Conservation (phyloP, 148 eudicot species). For the Euryodendron excelsum region DNA sequence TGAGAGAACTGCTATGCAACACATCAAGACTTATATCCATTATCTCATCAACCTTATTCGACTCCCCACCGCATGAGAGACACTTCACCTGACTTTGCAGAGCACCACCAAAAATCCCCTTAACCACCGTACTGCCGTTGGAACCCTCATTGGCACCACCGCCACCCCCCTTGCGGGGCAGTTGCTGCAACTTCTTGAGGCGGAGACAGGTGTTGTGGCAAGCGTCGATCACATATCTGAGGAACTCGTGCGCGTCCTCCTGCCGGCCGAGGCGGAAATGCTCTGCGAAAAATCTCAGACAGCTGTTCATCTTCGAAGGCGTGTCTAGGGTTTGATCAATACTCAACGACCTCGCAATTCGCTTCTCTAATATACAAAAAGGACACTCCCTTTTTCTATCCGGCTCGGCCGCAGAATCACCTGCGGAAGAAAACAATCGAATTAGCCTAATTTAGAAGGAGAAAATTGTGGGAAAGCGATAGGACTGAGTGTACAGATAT, state of each 20-base stretch:
- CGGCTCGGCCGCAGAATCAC: slow-evolving; percentile 56
- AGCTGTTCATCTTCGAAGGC: slow-evolving; percentile 65
- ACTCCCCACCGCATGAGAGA: slow-evolving; percentile 77
- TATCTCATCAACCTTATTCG: slow-evolving; percentile 95
- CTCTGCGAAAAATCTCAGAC: slow-evolving; percentile 67
- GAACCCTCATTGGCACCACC: slow-evolving; percentile 44
- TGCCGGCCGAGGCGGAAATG: slow-evolving; percentile 77
- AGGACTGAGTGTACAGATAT: too few species aligned
- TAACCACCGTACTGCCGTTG: slow-evolving; percentile 49
- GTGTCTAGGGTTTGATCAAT: slow-evolving; percentile 60
- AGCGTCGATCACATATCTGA: slow-evolving; percentile 89
- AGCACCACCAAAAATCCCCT: slow-evolving; percentile 95
- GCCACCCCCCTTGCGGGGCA: slow-evolving; percentile 36
- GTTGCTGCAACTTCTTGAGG: slow-evolving; percentile 73
- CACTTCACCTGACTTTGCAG: slow-evolving; percentile 97
- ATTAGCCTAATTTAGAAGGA: background rate
- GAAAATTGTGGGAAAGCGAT: slow-evolving; percentile 3
- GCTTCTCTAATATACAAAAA: slow-evolving; percentile 84
- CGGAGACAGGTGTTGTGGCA: slow-evolving; percentile 89
- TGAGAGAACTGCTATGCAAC: slow-evolving; percentile 61
- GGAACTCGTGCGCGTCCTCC: slow-evolving; percentile 98
- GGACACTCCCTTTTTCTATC: slow-evolving; percentile 77
- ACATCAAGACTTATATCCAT: slow-evolving; percentile 97
- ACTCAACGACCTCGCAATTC: slow-evolving; percentile 69
- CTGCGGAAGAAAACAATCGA: slow-evolving; percentile 30